Evolutionary conservation across 306 rosid genomes (phyloP).

Genomic region (Sophora flavescens): DNA sequence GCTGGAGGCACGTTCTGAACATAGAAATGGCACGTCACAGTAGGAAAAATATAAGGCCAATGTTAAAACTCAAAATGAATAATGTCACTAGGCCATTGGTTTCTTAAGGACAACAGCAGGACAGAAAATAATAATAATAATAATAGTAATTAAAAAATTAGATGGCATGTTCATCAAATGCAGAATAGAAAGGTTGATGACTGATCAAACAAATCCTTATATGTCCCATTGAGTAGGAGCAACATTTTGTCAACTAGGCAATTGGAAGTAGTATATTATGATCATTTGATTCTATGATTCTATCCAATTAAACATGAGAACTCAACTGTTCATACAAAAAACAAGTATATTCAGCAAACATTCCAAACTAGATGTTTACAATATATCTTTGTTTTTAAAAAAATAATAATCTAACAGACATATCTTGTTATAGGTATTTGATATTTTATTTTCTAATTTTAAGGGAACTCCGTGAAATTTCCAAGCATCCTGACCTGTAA

Average conservation of each 20-base stretch:
- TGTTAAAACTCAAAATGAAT: not conserved
- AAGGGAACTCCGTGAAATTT: constrained; percentile 17
- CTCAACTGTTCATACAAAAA: constrained; percentile 21
- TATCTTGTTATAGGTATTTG: too few relatives aligned
- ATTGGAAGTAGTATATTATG: not conserved
- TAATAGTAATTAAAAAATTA: not conserved
- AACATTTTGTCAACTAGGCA: constrained; percentile 30
- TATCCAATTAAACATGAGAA: not conserved
- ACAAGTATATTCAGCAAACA: constrained; percentile 1
- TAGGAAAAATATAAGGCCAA: constrained; percentile 30
- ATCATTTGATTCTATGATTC: constrained; percentile 25
- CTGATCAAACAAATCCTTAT: constrained; percentile 20
- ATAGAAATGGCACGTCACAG: constrained; percentile 34
- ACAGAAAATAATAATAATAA: constrained; percentile 13
- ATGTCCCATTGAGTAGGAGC: constrained; percentile 10
- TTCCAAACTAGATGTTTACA: not conserved
- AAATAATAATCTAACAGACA: not conserved
- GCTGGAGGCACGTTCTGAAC: constrained; percentile 96
- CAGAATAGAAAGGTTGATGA: constrained; percentile 3
- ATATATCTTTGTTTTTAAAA: constrained; percentile 3
- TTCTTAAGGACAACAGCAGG: not conserved
- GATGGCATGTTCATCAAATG: constrained; percentile 15
- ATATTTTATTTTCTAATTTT: constrained; percentile 17
- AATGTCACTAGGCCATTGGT: not conserved
- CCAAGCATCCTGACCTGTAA: constrained; percentile 75